These are phyloP conservation scores for Aureobasidium musti DNA, from an alignment of 2,329 filamentous ascomycete species.

Conservation along the genomic window DNA sequence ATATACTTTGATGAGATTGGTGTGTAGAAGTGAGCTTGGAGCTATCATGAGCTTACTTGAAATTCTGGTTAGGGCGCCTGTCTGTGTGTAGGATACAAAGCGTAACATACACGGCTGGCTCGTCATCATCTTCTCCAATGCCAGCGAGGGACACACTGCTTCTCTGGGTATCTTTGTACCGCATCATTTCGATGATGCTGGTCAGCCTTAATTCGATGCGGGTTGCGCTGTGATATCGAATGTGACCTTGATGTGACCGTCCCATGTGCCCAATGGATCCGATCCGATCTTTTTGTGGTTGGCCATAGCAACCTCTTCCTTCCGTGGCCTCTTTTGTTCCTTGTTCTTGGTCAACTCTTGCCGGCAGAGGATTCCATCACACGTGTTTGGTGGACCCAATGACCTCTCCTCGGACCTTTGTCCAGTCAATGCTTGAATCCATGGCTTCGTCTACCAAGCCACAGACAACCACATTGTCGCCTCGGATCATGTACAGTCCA, in stretches of 20 bases:
- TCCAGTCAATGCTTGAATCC: conserved; percentile 90
- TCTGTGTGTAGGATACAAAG: conserved; percentile 8
- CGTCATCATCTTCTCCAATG: background rate
- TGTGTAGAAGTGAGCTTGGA: background rate
- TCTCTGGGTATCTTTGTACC: background rate
- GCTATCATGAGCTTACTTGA: conserved; percentile 11
- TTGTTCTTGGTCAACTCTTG: conserved; percentile 13
- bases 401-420: conserved; percentile 78
- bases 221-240: background rate
- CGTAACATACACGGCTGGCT: conserved; percentile 11
- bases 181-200: background rate
- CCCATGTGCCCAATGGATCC: conserved; percentile 1
- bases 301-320: background rate
- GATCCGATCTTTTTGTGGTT: conserved; percentile 16
- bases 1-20: background rate
- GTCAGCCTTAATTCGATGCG: background rate
- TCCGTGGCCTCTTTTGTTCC: background rate
- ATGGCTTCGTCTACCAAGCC: conserved; percentile 87
- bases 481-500: conserved; percentile 87
- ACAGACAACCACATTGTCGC: conserved; percentile 90
- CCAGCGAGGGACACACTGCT: background rate
- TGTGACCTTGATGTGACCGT: conserved; percentile 11
- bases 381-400: conserved; percentile 83
- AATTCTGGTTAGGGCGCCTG: conserved; percentile 15
- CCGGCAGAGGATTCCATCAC: conserved; percentile 41